Base-by-base conservation (phyloP, 2,329 filamentous ascomycete genomes). In the Talaromyces piceae region DNA sequence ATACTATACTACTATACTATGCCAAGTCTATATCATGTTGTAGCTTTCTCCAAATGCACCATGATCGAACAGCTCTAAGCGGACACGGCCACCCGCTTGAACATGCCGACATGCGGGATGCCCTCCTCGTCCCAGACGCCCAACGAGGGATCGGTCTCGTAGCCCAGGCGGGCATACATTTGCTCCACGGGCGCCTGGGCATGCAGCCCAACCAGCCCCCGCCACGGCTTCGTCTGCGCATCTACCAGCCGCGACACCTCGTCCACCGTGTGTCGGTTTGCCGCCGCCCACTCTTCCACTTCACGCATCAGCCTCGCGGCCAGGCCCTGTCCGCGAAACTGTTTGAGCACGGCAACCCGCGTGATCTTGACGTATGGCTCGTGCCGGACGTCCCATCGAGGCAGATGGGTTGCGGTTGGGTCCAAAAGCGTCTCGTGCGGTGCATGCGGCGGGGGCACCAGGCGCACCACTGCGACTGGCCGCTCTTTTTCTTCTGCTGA, bases 41-140 rank as follows among this genome's bases (percentile, higher is more conserved):
- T 16, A 3, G 1, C 5, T 20, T 20, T 31, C 37, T 50, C 30
- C 28, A 37, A 26, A 65, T 39, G n/a, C n/a, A n/a, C n/a, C n/a
- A n/a, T n/a, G n/a, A n/a, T n/a, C n/a, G n/a, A n/a, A n/a, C n/a
- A n/a, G n/a, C n/a, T n/a, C n/a, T n/a, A n/a, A n/a, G n/a, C n/a
- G n/a, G n/a, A n/a, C 13, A 25, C 23, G 8, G 9, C 50, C n/a
- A 73, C 49, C 49, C 67, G 58, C 66, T 70, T 78, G 78, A 81
- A 95, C 90, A 96, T 94, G 54, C 87, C 90, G 16, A 94, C 77
- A 73, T 95, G 89, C 57, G 80, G 75, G 50, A 95, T 91, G 3
- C 86, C 88, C 62, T 93, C 89, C 67, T 96, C 90, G 55, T 77
- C 75, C 89, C 90, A 96, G 27, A 67, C 76, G 1, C 88, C 87